phyloP scores from a whole-genome alignment of 2,329 filamentous ascomycete species.

The Diaporthe batatas region DNA sequence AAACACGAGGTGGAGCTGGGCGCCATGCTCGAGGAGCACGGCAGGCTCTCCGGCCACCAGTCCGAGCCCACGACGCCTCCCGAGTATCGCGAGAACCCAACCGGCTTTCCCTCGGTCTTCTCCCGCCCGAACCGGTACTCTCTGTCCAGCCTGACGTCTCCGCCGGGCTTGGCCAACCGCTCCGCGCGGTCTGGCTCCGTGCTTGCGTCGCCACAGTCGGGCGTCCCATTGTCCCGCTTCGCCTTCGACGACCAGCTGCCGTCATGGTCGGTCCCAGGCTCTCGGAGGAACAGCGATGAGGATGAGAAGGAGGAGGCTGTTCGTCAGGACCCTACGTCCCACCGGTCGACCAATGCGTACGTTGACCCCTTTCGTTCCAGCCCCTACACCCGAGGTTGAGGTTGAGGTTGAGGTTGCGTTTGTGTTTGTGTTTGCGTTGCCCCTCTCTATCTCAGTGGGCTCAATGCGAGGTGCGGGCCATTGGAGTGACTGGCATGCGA shows the following conservation, averaged over 20 bases:
- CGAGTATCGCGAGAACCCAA: constrained; percentile 81
- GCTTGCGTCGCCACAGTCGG: constrained; percentile 81
- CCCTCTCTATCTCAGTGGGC: not conserved
- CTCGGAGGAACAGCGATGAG: constrained; percentile 91
- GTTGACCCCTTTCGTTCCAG: constrained; percentile 56
- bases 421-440: not conserved
- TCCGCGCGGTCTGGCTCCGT: constrained; percentile 83
- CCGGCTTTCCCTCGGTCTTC: constrained; percentile 82
- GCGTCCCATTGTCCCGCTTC: constrained; percentile 68
- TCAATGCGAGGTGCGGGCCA: not conserved
- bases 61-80: constrained; percentile 97
- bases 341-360: constrained; percentile 83
- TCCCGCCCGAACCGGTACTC: constrained; percentile 85
- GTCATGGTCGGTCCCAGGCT: constrained; percentile 87
- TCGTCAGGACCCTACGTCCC: constrained; percentile 76
- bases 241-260: constrained; percentile 76
- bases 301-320: constrained; percentile 86
- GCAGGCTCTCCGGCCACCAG: constrained; percentile 78
- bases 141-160: constrained; percentile 86
- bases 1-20: constrained; percentile 86
- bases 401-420: not conserved
- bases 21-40: constrained; percentile 85
- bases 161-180: constrained; percentile 80
- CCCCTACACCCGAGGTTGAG: constrained; percentile 22
- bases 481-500: not conserved